Conservation (phyloP, 345 rosid species). For the Gossypium turneri region DNA sequence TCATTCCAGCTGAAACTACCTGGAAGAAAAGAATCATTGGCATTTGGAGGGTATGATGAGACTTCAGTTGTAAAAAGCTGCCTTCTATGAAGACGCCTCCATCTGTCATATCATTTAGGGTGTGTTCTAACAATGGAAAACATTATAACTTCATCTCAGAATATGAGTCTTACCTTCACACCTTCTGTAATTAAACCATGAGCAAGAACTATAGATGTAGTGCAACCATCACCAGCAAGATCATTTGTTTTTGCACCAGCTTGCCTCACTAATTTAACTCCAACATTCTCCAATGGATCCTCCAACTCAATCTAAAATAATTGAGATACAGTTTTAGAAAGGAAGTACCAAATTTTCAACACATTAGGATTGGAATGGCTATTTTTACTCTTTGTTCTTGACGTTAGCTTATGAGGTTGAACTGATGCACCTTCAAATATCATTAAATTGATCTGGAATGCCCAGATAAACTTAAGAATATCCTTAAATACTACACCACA, state of each 20-base stretch:
- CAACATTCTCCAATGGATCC: slow-evolving; percentile 91
- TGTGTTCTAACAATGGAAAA: background rate
- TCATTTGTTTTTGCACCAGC: slow-evolving; percentile 95
- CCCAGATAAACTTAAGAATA: background rate
- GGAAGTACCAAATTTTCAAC: background rate
- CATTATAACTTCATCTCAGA: background rate
- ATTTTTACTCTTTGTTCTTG: background rate
- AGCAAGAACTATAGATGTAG: slow-evolving; percentile 85
- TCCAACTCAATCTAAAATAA: slow-evolving; percentile 73
- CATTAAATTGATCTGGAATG: background rate
- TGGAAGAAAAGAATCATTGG: slow-evolving; percentile 27
- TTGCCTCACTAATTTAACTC: slow-evolving; percentile 94
- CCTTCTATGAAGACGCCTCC: background rate
- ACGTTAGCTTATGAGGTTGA: background rate
- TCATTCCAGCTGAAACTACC: slow-evolving; percentile 82
- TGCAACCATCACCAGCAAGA: slow-evolving; percentile 94
- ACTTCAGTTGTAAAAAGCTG: background rate
- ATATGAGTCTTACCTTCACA: slow-evolving; percentile 47
- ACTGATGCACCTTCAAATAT: slow-evolving; percentile 3
- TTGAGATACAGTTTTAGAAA: background rate
- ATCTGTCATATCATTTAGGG: background rate
- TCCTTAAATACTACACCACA: background rate
- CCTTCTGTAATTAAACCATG: slow-evolving; percentile 89
- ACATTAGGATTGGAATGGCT: background rate
- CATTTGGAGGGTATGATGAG: background rate